A percentile compares a stretch with the other conserved stretches of the same genome.
Evolutionary conservation across 2,329 filamentous ascomycete species (phyloP).

Genomic region (Cryphonectria nitschkei): DNA sequence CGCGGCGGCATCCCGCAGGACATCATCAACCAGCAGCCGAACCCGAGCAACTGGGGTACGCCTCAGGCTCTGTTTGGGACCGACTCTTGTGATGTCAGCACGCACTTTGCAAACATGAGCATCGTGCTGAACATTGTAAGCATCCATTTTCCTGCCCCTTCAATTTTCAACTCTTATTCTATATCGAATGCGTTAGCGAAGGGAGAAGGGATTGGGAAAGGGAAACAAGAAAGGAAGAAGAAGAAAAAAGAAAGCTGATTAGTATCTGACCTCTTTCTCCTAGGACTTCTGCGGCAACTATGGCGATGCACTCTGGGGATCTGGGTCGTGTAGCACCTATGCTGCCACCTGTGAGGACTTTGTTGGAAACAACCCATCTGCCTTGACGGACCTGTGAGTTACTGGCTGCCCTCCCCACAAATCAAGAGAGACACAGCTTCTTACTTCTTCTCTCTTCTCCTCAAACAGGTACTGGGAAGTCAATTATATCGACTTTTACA

Average conservation of each 20-base stretch:
- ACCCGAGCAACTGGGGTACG: slow-evolving; percentile 68
- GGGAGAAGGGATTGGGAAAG: too few relatives aligned
- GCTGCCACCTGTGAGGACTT: slow-evolving; percentile 51
- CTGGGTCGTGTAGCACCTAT: slow-evolving; percentile 44
- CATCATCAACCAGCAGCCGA: slow-evolving; percentile 59
- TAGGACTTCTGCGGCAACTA: slow-evolving; percentile 78
- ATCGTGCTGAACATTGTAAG: slow-evolving; percentile 71
- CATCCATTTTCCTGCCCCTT: background rate
- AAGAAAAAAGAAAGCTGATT: background rate
- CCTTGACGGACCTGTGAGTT: slow-evolving; percentile 45
- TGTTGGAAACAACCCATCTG: slow-evolving; percentile 49
- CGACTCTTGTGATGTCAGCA: slow-evolving; percentile 64
- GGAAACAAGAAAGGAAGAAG: background rate
- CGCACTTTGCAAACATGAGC: slow-evolving; percentile 68
- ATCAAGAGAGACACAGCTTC: slow-evolving; percentile 12
- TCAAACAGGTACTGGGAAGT: slow-evolving; percentile 54
- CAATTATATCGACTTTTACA: slow-evolving; percentile 55
- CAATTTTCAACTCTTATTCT: background rate
- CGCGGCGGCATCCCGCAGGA: slow-evolving; percentile 67
- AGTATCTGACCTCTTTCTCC: slow-evolving; percentile 13
- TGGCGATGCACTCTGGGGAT: slow-evolving; percentile 56
- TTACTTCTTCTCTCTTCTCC: background rate
- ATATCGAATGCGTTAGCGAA: background rate
- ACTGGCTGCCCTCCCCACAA: background rate
- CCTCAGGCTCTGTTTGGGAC: slow-evolving; percentile 73